A percentile compares a stretch with the other conserved stretches of the same genome.
These are phyloP conservation scores for Pelagophyceae sp. DNA, from an alignment of 352 stramenopile species.

Conservation along the genomic window DNA sequence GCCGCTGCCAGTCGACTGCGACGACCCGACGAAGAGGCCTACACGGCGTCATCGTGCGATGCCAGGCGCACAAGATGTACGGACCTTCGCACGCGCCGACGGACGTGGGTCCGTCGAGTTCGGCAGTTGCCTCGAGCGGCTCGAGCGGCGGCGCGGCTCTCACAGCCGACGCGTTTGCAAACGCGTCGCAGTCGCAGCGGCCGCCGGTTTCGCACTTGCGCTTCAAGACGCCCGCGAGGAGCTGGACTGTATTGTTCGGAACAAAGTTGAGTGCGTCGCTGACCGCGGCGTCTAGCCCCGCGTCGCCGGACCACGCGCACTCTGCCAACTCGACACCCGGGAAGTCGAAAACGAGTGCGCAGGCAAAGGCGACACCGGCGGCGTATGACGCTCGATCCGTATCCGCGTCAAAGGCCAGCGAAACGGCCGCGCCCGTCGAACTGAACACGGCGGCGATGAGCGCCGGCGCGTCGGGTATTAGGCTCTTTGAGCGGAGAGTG, in stretches of 20 bases:
- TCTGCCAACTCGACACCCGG: background rate
- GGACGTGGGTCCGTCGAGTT: background rate
- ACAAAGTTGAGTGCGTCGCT: background rate
- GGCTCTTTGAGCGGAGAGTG: background rate
- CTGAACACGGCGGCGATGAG: background rate
- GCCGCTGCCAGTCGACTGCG: background rate
- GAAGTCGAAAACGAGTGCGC: background rate
- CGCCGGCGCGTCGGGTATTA: background rate
- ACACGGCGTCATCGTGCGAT: background rate
- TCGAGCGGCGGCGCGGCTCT: background rate
- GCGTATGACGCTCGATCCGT: background rate
- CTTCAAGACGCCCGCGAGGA: background rate
- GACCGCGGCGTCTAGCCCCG: background rate
- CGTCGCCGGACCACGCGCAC: background rate
- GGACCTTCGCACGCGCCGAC: background rate
- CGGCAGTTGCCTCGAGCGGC: background rate
- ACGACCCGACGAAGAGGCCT: background rate
- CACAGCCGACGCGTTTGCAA: background rate
- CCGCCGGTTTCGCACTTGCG: background rate
- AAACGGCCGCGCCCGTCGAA: background rate
- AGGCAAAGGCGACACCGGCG: background rate
- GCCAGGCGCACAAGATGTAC: background rate
- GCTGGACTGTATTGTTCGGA: background rate
- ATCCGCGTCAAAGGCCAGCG: background rate
- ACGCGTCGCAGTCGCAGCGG: conserved; percentile 8